Evolutionary conservation across 2,329 filamentous ascomycete species (phyloP).

Genomic region (Fusarium setosum): DNA sequence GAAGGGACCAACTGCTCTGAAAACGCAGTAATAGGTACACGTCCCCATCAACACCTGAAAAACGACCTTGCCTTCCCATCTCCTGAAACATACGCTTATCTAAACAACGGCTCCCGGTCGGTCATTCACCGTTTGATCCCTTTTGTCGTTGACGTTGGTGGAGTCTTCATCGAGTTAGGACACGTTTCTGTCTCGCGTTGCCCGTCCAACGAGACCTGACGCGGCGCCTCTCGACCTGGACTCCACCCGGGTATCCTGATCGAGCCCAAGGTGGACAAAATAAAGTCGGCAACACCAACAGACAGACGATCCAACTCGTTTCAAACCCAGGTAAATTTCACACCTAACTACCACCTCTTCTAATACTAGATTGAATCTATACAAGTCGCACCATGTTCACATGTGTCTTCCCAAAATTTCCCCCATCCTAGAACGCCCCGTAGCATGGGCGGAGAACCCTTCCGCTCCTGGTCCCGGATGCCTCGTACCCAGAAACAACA

Average conservation of each 20-base stretch:
- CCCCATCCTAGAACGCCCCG: slow-evolving; percentile 44
- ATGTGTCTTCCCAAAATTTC: slow-evolving; percentile 44
- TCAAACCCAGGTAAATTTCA: slow-evolving; percentile 41
- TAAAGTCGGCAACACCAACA: too few relatives aligned
- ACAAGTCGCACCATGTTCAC: slow-evolving; percentile 45
- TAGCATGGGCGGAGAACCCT: slow-evolving; percentile 44
- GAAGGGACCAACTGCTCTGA: too few relatives aligned
- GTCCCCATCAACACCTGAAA: neutral
- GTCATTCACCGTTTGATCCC: neutral
- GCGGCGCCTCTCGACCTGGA: too few relatives aligned
- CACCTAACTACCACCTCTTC: slow-evolving; percentile 42
- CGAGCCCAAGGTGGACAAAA: neutral
- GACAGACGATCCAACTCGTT: too few relatives aligned
- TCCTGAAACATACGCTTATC: neutral
- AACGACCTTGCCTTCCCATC: neutral
- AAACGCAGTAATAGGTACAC: too few relatives aligned
- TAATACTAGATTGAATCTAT: slow-evolving; percentile 47
- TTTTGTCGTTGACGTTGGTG: neutral
- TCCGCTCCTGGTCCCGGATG: slow-evolving; percentile 42
- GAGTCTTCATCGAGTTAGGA: neutral
- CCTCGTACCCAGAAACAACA: slow-evolving; percentile 44
- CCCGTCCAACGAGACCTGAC: neutral
- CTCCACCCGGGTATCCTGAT: too few relatives aligned
- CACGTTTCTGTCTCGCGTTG: neutral
- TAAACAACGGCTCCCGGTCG: neutral